Base-by-base conservation (phyloP, 1,139 yeast genomes). In the Debaryomycetaceae sp. region DNA sequence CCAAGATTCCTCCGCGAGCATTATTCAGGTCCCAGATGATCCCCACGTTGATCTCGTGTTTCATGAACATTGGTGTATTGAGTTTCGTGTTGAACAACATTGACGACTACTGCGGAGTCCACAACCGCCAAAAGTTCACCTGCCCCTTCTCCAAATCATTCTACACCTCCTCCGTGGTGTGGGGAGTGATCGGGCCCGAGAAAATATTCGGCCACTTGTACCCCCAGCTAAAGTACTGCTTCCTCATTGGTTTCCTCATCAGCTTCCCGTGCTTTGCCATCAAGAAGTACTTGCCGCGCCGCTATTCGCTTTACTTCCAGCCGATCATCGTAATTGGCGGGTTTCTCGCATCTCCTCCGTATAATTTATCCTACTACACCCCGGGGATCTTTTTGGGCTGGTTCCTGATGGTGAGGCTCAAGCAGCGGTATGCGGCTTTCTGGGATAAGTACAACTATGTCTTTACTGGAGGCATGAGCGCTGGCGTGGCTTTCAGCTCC, bases 371-470 rank as follows among this genome's bases (percentile, higher is more conserved):
- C 50, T 76, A 72, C 51, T 58, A 54, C 38, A 64, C 73, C 13
- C 68, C 70, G 16, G 76, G 77, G 15, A 46, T 70, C 29, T 61
- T 65, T 34, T 44, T 67, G 18, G 59, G 73, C 10, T 62, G 53
- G 33, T 39, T 57, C 19, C 76, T 76, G 54, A 75, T 73, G 72
- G 59, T 61, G 43, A 53, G 58, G 45, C 51, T 73, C 39, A 69
- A 63, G 39, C 60, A 53, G 38, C 58, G 68, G 36, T 70, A 65
- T 41, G 40, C 58, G 14, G 51, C 60, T 16, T 70, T 80, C 77
- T 75, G 79, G 77, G 75, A 69, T 36, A 73, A 69, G 47, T 77
- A n/a, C n/a, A n/a, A n/a, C n/a, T n/a, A n/a, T n/a, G n/a, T n/a
- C n/a, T n/a, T n/a, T n/a, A n/a, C n/a, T 12, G 61, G 77, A 12